phyloP scores from a whole-genome alignment of 331 rosid species.

The Quercus phellos region DNA sequence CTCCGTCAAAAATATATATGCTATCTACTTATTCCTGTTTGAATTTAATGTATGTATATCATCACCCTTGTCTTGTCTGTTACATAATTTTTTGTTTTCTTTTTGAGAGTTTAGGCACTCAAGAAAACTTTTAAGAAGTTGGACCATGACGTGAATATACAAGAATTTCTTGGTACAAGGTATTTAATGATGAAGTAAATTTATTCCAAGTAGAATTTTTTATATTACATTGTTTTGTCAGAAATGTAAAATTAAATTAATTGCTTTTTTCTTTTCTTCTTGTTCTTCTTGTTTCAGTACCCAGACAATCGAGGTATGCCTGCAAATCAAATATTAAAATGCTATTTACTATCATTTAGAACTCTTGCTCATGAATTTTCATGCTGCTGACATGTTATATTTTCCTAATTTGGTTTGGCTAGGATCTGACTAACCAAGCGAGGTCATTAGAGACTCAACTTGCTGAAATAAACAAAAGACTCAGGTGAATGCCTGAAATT shows the following conservation, averaged over 20 bases:
- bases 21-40: not conserved
- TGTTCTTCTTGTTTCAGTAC: conserved; percentile 47
- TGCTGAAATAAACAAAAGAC: conserved; percentile 53
- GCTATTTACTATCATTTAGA: not conserved
- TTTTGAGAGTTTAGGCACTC: conserved; percentile 57
- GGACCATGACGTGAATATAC: conserved; percentile 72
- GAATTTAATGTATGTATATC: not conserved
- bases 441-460: conserved; percentile 37
- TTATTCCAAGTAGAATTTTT: not conserved
- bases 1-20: not conserved
- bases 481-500: conserved; percentile 37
- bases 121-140: conserved; percentile 77
- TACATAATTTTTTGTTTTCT: conserved; percentile 16
- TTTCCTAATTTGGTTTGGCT: conserved; percentile 1
- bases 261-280: conserved; percentile 1
- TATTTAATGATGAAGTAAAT: conserved; percentile 8
- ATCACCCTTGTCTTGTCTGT: conserved; percentile 7
- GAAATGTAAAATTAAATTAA: not conserved
- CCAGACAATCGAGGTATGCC: conserved; percentile 63
- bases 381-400: not conserved
- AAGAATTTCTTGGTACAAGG: conserved; percentile 70
- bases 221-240: not conserved
- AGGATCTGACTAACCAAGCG: conserved; percentile 56
- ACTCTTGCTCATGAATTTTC: conserved; percentile 6
- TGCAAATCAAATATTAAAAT: not conserved